Base-by-base conservation (phyloP, 805 yeast species). In the Alloascoidea africana region DNA sequence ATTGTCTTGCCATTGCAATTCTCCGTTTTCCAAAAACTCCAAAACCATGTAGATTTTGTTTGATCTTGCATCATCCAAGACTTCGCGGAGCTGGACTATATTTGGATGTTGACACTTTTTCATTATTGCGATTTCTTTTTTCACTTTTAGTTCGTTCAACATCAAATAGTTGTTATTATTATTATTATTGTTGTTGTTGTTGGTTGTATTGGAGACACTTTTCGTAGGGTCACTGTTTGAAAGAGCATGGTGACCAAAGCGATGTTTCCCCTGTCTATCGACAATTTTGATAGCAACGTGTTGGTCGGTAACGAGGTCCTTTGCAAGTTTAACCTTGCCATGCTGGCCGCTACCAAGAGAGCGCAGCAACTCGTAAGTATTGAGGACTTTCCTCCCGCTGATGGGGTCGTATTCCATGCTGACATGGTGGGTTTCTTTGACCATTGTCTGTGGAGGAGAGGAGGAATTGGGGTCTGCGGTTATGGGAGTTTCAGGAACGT, bases 311-410 rank as follows among this genome's bases (percentile, higher is more conserved):
- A 69, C 64, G 38, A 77, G 56, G 52, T 87, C 89, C 42, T 70
- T 70, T 0, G 94, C 98, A 14, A 91, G 65, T 55, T 91, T 91
- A 33, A 91, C 98, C 55, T 85, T 89, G n/a, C 98, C 97, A 58
- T 89, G 97, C 55, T 87, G 95, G 13, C 98, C 98, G 27, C 82
- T 67, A 6, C 98, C 98, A 18, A 91, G 65, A 58, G 87, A 96
- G 16, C 70, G 66, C 18, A 86, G 58, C 27, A 91, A 82, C 56
- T 91, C 98, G 53, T 87, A 91, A 0, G 93, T 76, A 58, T 91
- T 91, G 43, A 91, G 65, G 27, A 79, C 74, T 52, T 87, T 82
- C 37, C 91, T 71, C 43, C 79, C 76, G 1, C 79, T 74, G 3
- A 80, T 69, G 0, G 97, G 96, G 55, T 91, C 95, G 57, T 84